These are phyloP conservation scores for Fraxinus paxiana DNA, from an alignment of 305 asterid species.

Conservation along the genomic window DNA sequence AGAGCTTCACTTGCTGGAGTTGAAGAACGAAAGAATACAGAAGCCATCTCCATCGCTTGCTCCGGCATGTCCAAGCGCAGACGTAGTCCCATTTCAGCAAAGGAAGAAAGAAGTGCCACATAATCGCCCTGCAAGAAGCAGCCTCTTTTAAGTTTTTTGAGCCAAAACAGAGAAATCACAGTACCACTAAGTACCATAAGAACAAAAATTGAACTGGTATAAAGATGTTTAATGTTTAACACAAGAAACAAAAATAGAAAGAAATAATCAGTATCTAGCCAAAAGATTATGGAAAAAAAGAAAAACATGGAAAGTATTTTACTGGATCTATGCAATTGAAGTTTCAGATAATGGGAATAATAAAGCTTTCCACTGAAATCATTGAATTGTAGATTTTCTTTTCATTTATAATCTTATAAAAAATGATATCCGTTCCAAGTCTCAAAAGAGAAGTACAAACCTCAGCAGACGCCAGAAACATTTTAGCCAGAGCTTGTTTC, in stretches of 20 bases:
- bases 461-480: constrained; percentile 98
- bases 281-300: neutral
- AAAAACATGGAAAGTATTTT: neutral
- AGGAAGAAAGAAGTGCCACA: constrained; percentile 88
- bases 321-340: constrained; percentile 5
- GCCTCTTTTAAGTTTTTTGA: constrained; percentile 4
- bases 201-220: neutral
- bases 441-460: constrained; percentile 42
- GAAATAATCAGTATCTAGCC: constrained; percentile 4
- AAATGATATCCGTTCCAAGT: constrained; percentile 10
- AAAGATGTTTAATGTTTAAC: neutral
- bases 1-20: constrained; percentile 82
- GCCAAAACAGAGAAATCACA: neutral
- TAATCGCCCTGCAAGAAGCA: constrained; percentile 80
- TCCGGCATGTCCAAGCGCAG: constrained; percentile 93
- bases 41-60: constrained; percentile 89
- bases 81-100: constrained; percentile 92
- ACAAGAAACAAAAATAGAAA: neutral
- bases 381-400: constrained; percentile 2
- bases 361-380: constrained; percentile 6
- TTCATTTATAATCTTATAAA: constrained; percentile 8
- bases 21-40: constrained; percentile 79
- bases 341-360: constrained; percentile 3
- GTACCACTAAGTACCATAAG: neutral
- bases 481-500: constrained; percentile 89